These are phyloP conservation scores for Triticum timopheevii DNA, from an alignment of 176 grass and related monocot species.

Conservation along the genomic window DNA sequence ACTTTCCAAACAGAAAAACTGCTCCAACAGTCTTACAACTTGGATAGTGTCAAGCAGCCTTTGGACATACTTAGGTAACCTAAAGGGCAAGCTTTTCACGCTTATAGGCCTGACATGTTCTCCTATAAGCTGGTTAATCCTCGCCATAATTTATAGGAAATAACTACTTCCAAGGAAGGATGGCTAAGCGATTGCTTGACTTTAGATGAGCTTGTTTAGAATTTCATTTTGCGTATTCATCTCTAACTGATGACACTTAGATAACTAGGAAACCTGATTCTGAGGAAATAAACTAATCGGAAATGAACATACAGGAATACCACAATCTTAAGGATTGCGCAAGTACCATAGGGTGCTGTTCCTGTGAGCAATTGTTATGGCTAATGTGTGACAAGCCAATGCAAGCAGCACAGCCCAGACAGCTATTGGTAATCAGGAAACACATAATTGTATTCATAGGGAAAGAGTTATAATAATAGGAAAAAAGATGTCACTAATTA, in stretches of 20 bases:
- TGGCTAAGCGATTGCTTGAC: not conserved
- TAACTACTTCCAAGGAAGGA: not conserved
- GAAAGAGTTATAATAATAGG: not conserved
- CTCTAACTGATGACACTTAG: not conserved
- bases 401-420: not conserved
- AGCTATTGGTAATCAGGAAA: not conserved
- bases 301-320: not conserved
- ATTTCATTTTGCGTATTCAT: not conserved
- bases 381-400: not conserved
- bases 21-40: not conserved
- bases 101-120: not conserved
- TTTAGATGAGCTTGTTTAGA: not conserved
- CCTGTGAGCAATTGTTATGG: not conserved
- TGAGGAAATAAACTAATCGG: not conserved
- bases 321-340: not conserved
- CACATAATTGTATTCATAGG: not conserved
- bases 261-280: not conserved
- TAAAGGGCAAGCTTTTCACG: not conserved
- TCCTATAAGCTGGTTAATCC: not conserved
- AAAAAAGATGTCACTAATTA: not conserved
- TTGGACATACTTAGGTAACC: not conserved
- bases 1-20: not conserved
- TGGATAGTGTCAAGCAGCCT: not conserved
- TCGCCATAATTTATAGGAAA: not conserved
- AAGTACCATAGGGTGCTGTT: not conserved